These are phyloP conservation scores for Cadophora gregata DNA, from an alignment of 2,329 filamentous ascomycete species.

Conservation along the genomic window DNA sequence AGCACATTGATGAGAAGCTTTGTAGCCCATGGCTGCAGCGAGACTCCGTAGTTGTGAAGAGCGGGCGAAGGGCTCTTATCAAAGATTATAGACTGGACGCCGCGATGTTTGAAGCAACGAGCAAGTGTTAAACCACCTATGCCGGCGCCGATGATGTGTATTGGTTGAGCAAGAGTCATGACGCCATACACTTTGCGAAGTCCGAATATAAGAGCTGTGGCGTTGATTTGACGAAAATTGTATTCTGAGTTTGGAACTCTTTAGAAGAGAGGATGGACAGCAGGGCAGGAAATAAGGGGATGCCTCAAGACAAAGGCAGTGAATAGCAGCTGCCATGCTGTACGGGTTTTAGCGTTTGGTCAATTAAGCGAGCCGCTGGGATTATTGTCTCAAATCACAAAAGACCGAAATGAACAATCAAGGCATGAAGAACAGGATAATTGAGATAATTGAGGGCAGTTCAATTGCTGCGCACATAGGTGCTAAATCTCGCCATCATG, in stretches of 20 bases:
- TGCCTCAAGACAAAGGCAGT: no score
- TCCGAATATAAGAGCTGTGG: neutral
- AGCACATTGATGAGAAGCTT: conserved; percentile 24
- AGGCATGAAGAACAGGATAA: no score
- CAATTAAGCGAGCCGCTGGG: neutral
- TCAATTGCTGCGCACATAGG: neutral
- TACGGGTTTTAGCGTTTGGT: neutral
- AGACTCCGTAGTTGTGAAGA: conserved; percentile 28
- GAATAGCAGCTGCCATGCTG: neutral
- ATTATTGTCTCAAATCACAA: neutral
- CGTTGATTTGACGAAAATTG: neutral
- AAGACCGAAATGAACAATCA: no score
- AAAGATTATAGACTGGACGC: conserved; percentile 23
- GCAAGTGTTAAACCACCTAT: conserved; percentile 28
- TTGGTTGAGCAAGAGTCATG: conserved; percentile 22
- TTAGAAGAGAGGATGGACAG: no score
- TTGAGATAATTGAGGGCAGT: neutral
- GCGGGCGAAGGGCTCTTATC: conserved; percentile 25
- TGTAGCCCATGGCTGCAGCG: conserved; percentile 24
- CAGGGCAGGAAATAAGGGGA: no score
- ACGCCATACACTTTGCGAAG: conserved; percentile 18
- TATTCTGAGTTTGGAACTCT: neutral
- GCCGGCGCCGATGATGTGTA: conserved; percentile 29
- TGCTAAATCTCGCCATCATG: neutral
- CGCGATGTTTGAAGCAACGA: conserved; percentile 22